Percentiles rank a stretch among this genome's conserved stretches.
Evolutionary conservation across 2,329 filamentous ascomycete species (phyloP).

Genomic region (Aureobasidium pullulans): DNA sequence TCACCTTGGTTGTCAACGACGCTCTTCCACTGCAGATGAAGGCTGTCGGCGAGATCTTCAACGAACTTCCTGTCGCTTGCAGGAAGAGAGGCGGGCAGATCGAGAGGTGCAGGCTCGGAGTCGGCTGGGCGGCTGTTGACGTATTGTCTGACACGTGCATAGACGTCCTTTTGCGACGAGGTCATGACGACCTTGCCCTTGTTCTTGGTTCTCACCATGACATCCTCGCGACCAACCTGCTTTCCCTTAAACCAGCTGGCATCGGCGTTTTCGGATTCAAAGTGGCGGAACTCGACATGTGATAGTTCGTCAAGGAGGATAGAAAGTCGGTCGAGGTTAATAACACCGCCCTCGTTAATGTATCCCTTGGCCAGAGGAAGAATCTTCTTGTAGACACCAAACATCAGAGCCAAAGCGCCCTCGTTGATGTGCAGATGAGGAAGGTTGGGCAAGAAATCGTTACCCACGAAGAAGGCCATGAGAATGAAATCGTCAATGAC

Average conservation of each 20-base stretch:
- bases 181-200: slow-evolving; percentile 66
- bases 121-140: slow-evolving; percentile 60
- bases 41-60: slow-evolving; percentile 69
- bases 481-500: slow-evolving; percentile 99
- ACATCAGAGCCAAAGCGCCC: slow-evolving; percentile 93
- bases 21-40: slow-evolving; percentile 60
- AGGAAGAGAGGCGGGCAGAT: slow-evolving; percentile 65
- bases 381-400: slow-evolving; percentile 87
- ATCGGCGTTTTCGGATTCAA: slow-evolving; percentile 83
- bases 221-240: slow-evolving; percentile 61
- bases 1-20: slow-evolving; percentile 57
- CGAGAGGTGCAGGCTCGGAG: slow-evolving; percentile 48
- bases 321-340: slow-evolving; percentile 75
- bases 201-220: slow-evolving; percentile 54
- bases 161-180: slow-evolving; percentile 71
- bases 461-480: slow-evolving; percentile 98
- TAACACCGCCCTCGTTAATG: slow-evolving; percentile 90
- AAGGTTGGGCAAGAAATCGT: slow-evolving; percentile 96
- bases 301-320: slow-evolving; percentile 75
- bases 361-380: slow-evolving; percentile 84
- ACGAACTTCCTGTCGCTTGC: slow-evolving; percentile 90
- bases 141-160: slow-evolving; percentile 74
- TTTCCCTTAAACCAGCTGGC: slow-evolving; percentile 90
- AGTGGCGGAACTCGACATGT: slow-evolving; percentile 85
- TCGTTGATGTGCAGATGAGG: slow-evolving; percentile 98